Evolutionary conservation across 805 yeast genomes (phyloP).

Genomic region (Ogataea ganodermae): DNA sequence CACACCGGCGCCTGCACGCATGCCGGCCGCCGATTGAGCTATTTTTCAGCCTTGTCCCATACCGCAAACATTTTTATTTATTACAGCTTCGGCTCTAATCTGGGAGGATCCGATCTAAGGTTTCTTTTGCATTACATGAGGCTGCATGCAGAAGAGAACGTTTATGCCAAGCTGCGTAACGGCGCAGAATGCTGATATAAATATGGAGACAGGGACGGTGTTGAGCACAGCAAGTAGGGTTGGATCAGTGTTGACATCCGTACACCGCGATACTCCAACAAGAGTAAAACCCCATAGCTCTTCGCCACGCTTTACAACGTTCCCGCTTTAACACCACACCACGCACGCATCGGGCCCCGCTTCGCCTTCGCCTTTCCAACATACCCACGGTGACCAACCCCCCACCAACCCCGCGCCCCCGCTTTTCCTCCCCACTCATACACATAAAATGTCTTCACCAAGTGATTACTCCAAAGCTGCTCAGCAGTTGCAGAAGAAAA

Average conservation of each 20-base stretch:
- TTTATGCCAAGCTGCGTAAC: constrained; percentile 5
- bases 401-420: not conserved
- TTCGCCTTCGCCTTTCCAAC: not conserved
- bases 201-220: constrained; percentile 2
- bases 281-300: too few relatives aligned
- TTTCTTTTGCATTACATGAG: constrained; percentile 6
- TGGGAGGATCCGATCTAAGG: constrained; percentile 2
- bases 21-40: constrained; percentile 2
- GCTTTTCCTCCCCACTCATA: not conserved
- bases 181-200: constrained; percentile 1
- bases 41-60: constrained; percentile 1
- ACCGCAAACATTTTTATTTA: not conserved
- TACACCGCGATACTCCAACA: too few relatives aligned
- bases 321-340: too few relatives aligned
- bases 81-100: constrained; percentile 4
- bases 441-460: constrained; percentile 11
- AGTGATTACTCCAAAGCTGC: constrained; percentile 5
- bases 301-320: too few relatives aligned
- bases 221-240: not conserved
- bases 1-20: constrained; percentile 3
- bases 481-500: constrained; percentile 37
- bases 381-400: not conserved
- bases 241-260: not conserved
- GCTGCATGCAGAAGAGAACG: constrained; percentile 3
- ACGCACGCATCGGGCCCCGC: too few relatives aligned